Percentiles rank a stretch among this genome's conserved stretches.
Conservation (phyloP, 441 rosid genomes). For the Aleurites moluccanus region DNA sequence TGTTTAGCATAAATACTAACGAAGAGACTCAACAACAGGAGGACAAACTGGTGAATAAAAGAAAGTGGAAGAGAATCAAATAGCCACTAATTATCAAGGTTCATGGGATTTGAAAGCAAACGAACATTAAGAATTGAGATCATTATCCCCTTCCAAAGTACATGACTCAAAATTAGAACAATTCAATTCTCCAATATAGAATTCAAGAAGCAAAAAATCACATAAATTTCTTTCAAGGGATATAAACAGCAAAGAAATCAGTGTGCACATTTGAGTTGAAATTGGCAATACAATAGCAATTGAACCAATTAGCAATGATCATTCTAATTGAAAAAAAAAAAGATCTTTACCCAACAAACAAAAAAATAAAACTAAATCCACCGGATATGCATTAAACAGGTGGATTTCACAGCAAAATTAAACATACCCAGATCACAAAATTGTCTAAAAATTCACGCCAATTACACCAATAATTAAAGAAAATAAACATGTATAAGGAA, state of each 20-base stretch:
- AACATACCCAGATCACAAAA: conserved; percentile 36
- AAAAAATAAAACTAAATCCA: conserved; percentile 15
- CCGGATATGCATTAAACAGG: conserved; percentile 12
- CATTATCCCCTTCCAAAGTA: conserved; percentile 2
- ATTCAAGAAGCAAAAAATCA: conserved; percentile 6
- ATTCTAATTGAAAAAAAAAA: not conserved
- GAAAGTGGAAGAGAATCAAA: not conserved
- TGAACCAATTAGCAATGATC: conserved; percentile 22
- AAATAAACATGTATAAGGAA: conserved; percentile 4
- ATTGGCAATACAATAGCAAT: conserved; percentile 22
- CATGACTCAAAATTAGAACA: conserved; percentile 12
- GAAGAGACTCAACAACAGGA: not conserved
- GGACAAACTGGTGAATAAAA: not conserved
- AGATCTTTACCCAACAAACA: not conserved
- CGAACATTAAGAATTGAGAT: conserved; percentile 5
- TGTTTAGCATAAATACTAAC: not conserved
- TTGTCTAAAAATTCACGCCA: conserved; percentile 19
- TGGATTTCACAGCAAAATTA: conserved; percentile 13
- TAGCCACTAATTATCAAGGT: not conserved
- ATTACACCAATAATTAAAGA: conserved; percentile 16
- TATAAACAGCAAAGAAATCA: conserved; percentile 21
- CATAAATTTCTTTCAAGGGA: not conserved
- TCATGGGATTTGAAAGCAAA: not conserved
- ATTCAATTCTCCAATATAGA: not conserved
- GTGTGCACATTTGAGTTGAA: conserved; percentile 10